A percentile compares a stretch with the other conserved stretches of the same genome.
Conservation (phyloP, 1,284 basidiomycete species). For the Ganoderma multipileum region DNA sequence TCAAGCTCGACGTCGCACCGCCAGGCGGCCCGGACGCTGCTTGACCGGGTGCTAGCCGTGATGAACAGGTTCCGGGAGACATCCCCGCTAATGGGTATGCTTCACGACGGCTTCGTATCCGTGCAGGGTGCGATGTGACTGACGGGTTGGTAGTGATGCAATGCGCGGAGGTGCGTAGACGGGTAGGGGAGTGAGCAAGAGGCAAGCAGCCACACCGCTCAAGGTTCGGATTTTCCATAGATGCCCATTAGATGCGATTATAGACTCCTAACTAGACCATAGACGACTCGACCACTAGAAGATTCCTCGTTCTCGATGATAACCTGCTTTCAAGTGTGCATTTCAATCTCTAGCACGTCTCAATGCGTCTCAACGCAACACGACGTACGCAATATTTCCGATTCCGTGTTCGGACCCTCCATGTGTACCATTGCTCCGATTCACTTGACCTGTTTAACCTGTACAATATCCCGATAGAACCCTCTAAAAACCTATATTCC, state of each 20-base stretch:
- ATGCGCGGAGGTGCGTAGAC: conserved; percentile 21
- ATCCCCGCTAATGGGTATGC: conserved; percentile 35
- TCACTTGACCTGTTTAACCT: not conserved
- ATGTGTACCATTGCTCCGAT: not conserved
- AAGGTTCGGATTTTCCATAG: conserved; percentile 9
- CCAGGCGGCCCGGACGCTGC: conserved; percentile 22
- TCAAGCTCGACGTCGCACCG: conserved; percentile 12
- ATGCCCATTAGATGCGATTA: conserved; percentile 10
- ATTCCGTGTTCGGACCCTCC: not conserved
- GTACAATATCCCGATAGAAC: not conserved
- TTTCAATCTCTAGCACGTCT: not conserved
- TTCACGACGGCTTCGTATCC: conserved; percentile 32
- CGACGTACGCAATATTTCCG: not conserved
- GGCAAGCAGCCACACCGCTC: conserved; percentile 1
- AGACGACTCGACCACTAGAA: conserved; percentile 3
- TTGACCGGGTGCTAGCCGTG: conserved; percentile 31
- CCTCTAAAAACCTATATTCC: not conserved
- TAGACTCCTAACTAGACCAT: conserved; percentile 13
- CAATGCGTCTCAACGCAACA: not conserved
- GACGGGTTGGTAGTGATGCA: conserved; percentile 26
- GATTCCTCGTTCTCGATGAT: conserved; percentile 7
- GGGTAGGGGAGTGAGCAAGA: conserved; percentile 5
- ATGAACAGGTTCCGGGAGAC: conserved; percentile 34
- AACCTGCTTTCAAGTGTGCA: not conserved
- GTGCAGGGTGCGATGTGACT: conserved; percentile 30